A percentile compares a stretch with the other conserved stretches of the same genome.
phyloP scores from a whole-genome alignment of 441 rosid genomes.

The Aleurites moluccanus region DNA sequence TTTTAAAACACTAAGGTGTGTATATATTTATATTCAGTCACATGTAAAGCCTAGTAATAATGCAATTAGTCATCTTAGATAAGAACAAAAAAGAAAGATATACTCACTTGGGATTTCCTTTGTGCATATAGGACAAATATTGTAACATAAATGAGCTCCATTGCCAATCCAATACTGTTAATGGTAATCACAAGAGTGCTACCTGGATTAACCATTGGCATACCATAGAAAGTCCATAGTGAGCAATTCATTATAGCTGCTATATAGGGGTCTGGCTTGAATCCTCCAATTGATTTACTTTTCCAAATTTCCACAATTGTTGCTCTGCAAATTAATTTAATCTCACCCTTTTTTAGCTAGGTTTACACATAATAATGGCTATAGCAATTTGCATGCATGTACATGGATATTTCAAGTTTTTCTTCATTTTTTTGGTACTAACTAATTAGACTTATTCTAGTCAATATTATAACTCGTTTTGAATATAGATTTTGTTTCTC shows the following conservation, averaged over 20 bases:
- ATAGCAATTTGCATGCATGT: no score
- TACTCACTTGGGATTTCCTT: background rate
- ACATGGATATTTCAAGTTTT: no score
- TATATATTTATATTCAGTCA: background rate
- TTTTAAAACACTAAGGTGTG: no score
- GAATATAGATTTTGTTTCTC: no score
- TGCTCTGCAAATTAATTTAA: background rate
- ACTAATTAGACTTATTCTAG: no score
- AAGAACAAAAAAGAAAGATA: background rate
- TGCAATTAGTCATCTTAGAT: no score
- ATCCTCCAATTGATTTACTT: conserved; percentile 2
- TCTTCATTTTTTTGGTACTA: no score
- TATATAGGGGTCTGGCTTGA: background rate
- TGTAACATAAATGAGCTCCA: background rate
- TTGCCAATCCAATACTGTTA: background rate
- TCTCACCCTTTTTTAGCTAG: background rate
- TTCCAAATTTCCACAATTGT: conserved; percentile 2
- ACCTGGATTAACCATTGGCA: conserved; percentile 3
- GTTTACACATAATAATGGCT: background rate
- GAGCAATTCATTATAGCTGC: conserved; percentile 3
- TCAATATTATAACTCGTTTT: no score
- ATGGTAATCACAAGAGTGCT: background rate
- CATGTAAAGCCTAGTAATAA: no score
- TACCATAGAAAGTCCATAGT: conserved; percentile 4
- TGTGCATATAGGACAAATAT: conserved; percentile 2